A percentile compares a stretch with the other conserved stretches of the same genome.
These are phyloP conservation scores for Diaporthe destruens DNA, from an alignment of 2,329 filamentous ascomycete genomes.

Conservation along the genomic window DNA sequence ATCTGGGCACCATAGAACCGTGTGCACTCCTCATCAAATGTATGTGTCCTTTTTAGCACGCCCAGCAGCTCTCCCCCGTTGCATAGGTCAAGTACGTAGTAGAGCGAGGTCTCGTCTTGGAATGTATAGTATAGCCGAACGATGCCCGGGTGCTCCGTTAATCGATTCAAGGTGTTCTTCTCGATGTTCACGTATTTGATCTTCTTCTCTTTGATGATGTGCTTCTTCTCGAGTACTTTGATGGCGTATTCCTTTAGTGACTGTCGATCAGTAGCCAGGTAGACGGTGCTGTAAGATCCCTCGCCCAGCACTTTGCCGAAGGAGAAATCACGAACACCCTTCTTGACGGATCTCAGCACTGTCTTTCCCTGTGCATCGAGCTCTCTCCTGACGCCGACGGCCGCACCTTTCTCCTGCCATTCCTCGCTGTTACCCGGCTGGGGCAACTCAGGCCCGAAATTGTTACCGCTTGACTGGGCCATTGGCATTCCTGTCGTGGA, in stretches of 20 bases:
- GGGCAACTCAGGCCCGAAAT: conserved; percentile 55
- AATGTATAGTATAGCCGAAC: conserved; percentile 99
- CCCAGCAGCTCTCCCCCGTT: conserved; percentile 92
- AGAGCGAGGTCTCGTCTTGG: conserved; percentile 94
- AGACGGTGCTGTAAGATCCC: conserved; percentile 97
- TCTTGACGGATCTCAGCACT: conserved; percentile 88
- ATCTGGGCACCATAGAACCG: conserved; percentile 96
- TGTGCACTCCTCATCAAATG: conserved; percentile 95
- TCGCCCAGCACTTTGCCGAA: conserved; percentile 93
- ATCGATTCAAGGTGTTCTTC: conserved; percentile 94
- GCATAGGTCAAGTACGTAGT: conserved; percentile 96
- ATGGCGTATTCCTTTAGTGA: conserved; percentile 97
- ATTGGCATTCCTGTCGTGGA: conserved; percentile 60
- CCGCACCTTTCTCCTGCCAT: conserved; percentile 96
- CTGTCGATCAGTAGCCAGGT: conserved; percentile 92
- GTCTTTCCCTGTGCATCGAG: conserved; percentile 87
- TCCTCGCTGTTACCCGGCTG: conserved; percentile 80
- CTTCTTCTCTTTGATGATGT: conserved; percentile 99
- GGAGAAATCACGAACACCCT: conserved; percentile 95
- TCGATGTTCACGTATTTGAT: conserved; percentile 99
- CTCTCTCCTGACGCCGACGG: conserved; percentile 84
- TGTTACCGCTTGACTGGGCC: conserved; percentile 48
- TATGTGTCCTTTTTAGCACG: conserved; percentile 92
- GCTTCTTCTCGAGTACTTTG: conserved; percentile 97
- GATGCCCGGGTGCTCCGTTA: conserved; percentile 96